Base-by-base conservation (phyloP, 768 basidiomycete genomes). In the Rhodocollybia butyracea region DNA sequence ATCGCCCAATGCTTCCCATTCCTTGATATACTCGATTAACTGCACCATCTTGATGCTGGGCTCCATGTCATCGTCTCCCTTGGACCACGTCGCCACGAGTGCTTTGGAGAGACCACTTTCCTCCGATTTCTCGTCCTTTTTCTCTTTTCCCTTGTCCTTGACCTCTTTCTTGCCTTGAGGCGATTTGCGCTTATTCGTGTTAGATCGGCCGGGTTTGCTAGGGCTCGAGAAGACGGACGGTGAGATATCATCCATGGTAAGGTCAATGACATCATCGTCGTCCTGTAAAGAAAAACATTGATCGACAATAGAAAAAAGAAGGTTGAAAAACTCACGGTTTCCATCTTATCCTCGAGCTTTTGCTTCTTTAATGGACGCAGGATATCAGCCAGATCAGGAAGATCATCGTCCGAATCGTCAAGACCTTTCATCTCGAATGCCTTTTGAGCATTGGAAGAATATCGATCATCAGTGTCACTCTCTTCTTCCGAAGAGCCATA, bases 31-130 rank as follows among this genome's bases (percentile, higher is more conserved):
- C 2, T 75, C 66, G 19, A 89, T 67, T 61, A 86, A 66, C 27
- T 74, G 75, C 22, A 78, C 46, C 86, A 89, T 89, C 74, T 88
- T 89, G 8, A 85, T 73, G 64, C 84, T 86, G 7, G 85, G 76
- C 64, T 86, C 84, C 57, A 87, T 63, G 64, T 83, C 78, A 57
- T 81, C 78, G 59, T 84, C 84, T 24, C 80, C 83, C 45, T 75
- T 75, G n/a, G 72, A 63, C 84, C 85, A 86, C 12, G 77, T 78
- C 1, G 74, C 74, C 32, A 86, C 62, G 13, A 81, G 68, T 0
- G 73, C 74, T 10, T 74, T 73, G 2, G 77, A 77, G 1, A 71
- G 73, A 19, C 70, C 70, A 40, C 68, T 68, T 4, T 60, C 63
- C 17, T 66, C 64, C 27, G 65, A 63, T 17, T 58, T 55, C 39